phyloP scores from a whole-genome alignment of 768 basidiomycete genomes.

The Pholiota microspora region DNA sequence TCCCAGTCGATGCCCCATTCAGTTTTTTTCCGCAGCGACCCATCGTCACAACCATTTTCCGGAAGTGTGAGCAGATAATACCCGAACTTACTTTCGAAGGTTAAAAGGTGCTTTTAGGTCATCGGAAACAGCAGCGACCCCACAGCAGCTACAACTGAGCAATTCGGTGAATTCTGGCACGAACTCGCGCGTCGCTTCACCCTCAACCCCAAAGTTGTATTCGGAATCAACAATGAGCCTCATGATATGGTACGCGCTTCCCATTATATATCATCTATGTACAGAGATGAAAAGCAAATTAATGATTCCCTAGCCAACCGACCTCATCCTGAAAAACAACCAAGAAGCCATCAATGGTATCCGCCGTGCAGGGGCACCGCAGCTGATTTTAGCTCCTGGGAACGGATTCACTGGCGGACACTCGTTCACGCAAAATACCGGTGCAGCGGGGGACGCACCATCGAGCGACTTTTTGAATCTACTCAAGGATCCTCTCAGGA shows the following conservation, averaged over 20 bases:
- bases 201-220: conserved; percentile 40
- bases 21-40: conserved; percentile 31
- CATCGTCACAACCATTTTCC: conserved; percentile 39
- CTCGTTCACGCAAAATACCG: conserved; percentile 38
- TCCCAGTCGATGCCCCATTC: not conserved
- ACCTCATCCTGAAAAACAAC: conserved; percentile 39
- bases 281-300: no score
- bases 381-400: conserved; percentile 45
- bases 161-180: conserved; percentile 41
- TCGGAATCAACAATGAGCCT: conserved; percentile 47
- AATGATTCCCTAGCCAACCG: conserved; percentile 41
- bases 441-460: conserved; percentile 29
- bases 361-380: conserved; percentile 34
- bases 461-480: conserved; percentile 42
- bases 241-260: conserved; percentile 38
- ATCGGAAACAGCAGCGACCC: conserved; percentile 44
- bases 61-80: conserved; percentile 34
- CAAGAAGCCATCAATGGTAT: conserved; percentile 45
- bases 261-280: no score
- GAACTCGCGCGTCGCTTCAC: conserved; percentile 40
- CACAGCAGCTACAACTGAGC: conserved; percentile 40
- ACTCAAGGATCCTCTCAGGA: conserved; percentile 37
- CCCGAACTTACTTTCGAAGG: not conserved
- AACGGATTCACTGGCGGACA: conserved; percentile 48
- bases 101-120: conserved; percentile 25